Conservation (phyloP, 768 basidiomycete genomes). For the Panus rudis region DNA sequence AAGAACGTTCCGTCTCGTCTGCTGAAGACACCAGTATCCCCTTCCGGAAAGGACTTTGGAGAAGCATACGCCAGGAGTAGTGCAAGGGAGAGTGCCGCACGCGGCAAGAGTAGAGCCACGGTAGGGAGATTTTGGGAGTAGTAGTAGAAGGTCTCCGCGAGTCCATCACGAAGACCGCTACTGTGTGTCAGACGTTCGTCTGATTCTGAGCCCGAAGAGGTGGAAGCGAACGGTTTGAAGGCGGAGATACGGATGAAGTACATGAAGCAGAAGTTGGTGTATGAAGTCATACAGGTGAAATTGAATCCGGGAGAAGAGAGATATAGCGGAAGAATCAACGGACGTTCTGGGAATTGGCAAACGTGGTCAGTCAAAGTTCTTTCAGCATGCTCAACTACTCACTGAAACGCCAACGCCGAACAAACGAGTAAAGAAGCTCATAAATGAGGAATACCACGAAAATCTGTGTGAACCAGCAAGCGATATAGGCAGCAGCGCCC, state of each 20-base stretch:
- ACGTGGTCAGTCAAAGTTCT: conserved; percentile 5
- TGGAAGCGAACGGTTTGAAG: conserved; percentile 26
- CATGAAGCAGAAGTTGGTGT: conserved; percentile 78
- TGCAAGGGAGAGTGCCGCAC: conserved; percentile 69
- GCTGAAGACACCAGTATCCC: conserved; percentile 36
- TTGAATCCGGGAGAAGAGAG: conserved; percentile 74
- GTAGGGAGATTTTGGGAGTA: conserved; percentile 84
- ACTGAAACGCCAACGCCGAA: conserved; percentile 74
- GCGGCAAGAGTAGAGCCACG: conserved; percentile 73
- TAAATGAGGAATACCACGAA: conserved; percentile 69
- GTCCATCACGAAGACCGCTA: conserved; percentile 42
- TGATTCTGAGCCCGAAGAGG: no score
- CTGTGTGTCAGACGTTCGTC: conserved; percentile 29
- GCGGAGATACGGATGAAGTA: conserved; percentile 71
- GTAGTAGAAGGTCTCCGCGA: conserved; percentile 81
- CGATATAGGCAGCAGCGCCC: conserved; percentile 75
- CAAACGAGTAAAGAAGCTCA: conserved; percentile 69
- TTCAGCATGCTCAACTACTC: conserved; percentile 33
- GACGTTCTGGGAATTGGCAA: conserved; percentile 54
- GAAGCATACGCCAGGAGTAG: conserved; percentile 60
- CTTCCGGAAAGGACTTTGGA: conserved; percentile 40
- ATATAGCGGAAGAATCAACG: conserved; percentile 76
- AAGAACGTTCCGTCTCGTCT: conserved; percentile 75
- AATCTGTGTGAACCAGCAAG: conserved; percentile 74
- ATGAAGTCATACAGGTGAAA: conserved; percentile 70